phyloP scores from a whole-genome alignment of 805 yeast genomes.

The Nakazawaea sp. region DNA sequence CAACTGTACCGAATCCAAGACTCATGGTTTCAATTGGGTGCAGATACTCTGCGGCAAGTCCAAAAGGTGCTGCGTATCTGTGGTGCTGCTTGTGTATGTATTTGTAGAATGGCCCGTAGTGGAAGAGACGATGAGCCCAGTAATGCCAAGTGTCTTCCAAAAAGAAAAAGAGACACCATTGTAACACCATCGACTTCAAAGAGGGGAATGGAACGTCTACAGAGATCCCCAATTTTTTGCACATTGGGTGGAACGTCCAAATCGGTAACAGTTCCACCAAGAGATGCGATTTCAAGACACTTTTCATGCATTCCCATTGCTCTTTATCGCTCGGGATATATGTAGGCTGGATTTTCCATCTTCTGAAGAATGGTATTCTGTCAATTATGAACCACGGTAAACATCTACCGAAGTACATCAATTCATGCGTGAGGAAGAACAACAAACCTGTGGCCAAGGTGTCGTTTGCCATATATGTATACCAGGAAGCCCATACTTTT shows the following conservation, averaged over 20 bases:
- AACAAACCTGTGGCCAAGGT: conserved; percentile 51
- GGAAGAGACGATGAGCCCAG: conserved; percentile 52
- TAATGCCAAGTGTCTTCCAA: conserved; percentile 57
- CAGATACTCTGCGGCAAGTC: conserved; percentile 55
- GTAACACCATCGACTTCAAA: conserved; percentile 30
- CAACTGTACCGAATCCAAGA: conserved; percentile 54
- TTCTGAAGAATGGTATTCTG: conserved; percentile 42
- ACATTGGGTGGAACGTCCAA: conserved; percentile 57
- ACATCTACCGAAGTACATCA: conserved; percentile 54
- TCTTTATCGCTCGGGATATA: conserved; percentile 47
- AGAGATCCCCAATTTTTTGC: conserved; percentile 39
- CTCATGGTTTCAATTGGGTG: conserved; percentile 54
- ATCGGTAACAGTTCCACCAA: conserved; percentile 55
- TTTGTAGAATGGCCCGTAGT: conserved; percentile 48
- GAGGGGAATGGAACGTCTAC: conserved; percentile 50
- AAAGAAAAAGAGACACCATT: conserved; percentile 42
- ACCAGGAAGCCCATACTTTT: conserved; percentile 50
- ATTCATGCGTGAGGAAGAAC: conserved; percentile 47
- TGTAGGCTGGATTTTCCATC: conserved; percentile 47
- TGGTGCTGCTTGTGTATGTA: conserved; percentile 57
- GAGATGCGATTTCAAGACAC: conserved; percentile 50
- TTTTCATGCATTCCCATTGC: conserved; percentile 56
- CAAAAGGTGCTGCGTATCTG: conserved; percentile 57
- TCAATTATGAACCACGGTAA: conserved; percentile 53
- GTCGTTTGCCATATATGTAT: conserved; percentile 46